Percentiles rank a stretch among this genome's conserved stretches.
Conservation (phyloP, 345 rosid genomes). For the Trapa bicornis region DNA sequence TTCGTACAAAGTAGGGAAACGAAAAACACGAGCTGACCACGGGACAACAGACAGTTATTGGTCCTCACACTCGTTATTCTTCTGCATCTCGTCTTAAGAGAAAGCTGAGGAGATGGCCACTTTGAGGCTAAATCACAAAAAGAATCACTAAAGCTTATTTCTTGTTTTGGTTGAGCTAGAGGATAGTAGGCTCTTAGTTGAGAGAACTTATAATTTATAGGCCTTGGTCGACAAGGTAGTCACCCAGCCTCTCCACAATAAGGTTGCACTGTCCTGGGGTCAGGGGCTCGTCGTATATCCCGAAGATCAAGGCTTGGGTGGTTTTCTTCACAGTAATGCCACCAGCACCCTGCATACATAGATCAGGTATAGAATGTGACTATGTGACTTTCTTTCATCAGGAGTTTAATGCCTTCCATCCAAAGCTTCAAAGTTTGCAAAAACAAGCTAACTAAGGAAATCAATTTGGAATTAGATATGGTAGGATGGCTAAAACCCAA, state of each 20-base stretch:
- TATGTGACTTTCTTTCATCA: background rate
- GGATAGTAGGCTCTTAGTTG: background rate
- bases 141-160: background rate
- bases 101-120: background rate
- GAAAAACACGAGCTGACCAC: background rate
- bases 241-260: constrained; percentile 82
- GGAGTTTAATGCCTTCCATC: background rate
- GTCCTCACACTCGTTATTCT: background rate
- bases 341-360: constrained; percentile 42
- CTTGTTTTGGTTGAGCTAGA: background rate
- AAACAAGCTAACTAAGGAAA: background rate
- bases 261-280: constrained; percentile 85
- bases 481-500: background rate
- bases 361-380: background rate
- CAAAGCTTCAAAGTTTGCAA: background rate
- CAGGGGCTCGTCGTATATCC: constrained; percentile 66
- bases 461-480: background rate
- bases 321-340: constrained; percentile 76
- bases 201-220: constrained; percentile 20
- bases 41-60: background rate
- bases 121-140: background rate
- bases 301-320: constrained; percentile 53
- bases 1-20: background rate
- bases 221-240: constrained; percentile 67
- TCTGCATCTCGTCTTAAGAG: background rate